phyloP scores from a whole-genome alignment of 768 basidiomycete genomes.

The Candolleomyces aberdarensis region DNA sequence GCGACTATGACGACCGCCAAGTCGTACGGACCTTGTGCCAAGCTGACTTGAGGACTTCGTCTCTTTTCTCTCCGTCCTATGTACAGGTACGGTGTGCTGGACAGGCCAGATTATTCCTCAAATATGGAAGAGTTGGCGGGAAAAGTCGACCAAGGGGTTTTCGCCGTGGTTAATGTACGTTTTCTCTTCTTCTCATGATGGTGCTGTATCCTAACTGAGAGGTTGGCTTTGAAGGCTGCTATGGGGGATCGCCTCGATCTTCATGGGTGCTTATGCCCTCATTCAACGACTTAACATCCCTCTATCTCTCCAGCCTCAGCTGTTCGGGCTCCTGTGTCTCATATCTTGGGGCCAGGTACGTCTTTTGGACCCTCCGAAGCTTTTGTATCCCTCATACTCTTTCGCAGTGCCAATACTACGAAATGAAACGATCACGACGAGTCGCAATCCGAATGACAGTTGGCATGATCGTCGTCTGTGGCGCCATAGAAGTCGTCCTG shows the following conservation, averaged over 20 bases:
- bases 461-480: slow-evolving; percentile 40
- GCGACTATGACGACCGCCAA: background rate
- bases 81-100: slow-evolving; percentile 62
- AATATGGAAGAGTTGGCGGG: slow-evolving; percentile 67
- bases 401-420: slow-evolving; percentile 67
- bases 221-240: slow-evolving; percentile 37
- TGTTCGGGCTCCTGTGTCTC: slow-evolving; percentile 58
- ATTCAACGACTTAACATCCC: slow-evolving; percentile 68
- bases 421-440: slow-evolving; percentile 33
- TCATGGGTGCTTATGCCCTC: slow-evolving; percentile 68
- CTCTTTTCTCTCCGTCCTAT: background rate
- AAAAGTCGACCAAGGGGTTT: slow-evolving; percentile 66
- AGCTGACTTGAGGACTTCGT: background rate
- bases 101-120: slow-evolving; percentile 67
- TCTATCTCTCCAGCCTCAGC: slow-evolving; percentile 63
- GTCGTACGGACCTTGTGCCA: background rate
- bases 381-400: background rate
- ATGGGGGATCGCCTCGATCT: slow-evolving; percentile 58
- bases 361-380: background rate
- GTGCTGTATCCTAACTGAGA: background rate
- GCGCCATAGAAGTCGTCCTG: slow-evolving; percentile 56
- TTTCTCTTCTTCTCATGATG: background rate
- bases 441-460: slow-evolving; percentile 34
- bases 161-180: slow-evolving; percentile 65
- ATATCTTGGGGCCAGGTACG: slow-evolving; percentile 66